Percentiles rank a stretch among this genome's conserved stretches.
These are phyloP conservation scores for Globisporangium rhizosaccharum DNA, from an alignment of 352 stramenopile species.

Conservation along the genomic window DNA sequence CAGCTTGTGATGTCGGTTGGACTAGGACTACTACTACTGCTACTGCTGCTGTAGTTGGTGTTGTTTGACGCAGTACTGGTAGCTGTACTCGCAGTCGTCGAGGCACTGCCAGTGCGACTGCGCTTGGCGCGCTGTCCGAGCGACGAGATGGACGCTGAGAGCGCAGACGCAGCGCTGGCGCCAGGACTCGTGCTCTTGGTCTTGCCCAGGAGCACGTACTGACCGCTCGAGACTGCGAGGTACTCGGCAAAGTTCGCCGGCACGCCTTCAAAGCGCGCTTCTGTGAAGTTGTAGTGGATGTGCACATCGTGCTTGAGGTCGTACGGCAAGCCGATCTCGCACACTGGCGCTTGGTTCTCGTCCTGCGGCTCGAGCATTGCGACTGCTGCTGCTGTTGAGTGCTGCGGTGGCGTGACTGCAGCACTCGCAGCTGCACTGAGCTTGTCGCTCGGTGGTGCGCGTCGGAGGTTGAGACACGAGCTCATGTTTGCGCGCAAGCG, in stretches of 20 bases:
- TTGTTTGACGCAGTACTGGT: slow-evolving; percentile 14
- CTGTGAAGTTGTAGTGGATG: slow-evolving; percentile 84
- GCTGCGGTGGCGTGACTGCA: neutral
- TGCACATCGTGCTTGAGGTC: slow-evolving; percentile 79
- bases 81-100: slow-evolving; percentile 4
- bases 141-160: slow-evolving; percentile 11
- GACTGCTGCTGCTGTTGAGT: neutral
- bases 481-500: slow-evolving; percentile 25
- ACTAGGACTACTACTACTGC: too few species aligned
- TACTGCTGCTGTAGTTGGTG: neutral
- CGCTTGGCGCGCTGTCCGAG: slow-evolving; percentile 19
- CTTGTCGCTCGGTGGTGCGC: neutral
- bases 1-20: too few species aligned
- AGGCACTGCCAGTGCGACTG: slow-evolving; percentile 36
- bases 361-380: slow-evolving; percentile 7
- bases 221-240: slow-evolving; percentile 23
- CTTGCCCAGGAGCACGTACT: neutral
- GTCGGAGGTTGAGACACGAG: slow-evolving; percentile 24
- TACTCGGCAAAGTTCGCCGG: slow-evolving; percentile 78
- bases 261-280: slow-evolving; percentile 82
- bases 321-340: slow-evolving; percentile 73
- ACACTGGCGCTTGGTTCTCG: slow-evolving; percentile 27
- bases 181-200: slow-evolving; percentile 1
- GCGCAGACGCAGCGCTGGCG: slow-evolving; percentile 2
- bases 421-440: neutral